Percentiles rank a stretch among this genome's conserved stretches.
Evolutionary conservation across 2,329 filamentous ascomycete genomes (phyloP).

Genomic region (Arthrobotrys musiformis): DNA sequence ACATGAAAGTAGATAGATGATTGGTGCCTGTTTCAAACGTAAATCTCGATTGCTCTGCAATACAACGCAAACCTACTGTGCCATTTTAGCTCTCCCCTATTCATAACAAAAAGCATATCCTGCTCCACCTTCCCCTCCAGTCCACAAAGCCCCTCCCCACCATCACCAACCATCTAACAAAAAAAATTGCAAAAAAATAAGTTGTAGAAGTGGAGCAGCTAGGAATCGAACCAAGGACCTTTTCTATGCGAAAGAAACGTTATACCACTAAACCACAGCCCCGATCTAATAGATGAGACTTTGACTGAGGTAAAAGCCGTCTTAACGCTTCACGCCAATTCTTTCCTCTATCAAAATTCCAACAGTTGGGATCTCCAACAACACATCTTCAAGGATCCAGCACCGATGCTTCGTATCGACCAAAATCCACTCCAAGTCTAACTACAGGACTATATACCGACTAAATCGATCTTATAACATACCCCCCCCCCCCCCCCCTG

Average conservation of each 20-base stretch:
- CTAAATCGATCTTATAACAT: too few species aligned
- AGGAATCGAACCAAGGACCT: constrained; percentile 27
- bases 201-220: constrained; percentile 6
- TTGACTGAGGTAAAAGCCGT: neutral
- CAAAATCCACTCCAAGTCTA: neutral
- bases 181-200: neutral
- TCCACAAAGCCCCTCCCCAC: neutral
- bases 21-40: too few species aligned
- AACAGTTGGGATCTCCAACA: neutral
- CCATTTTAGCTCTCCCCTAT: neutral
- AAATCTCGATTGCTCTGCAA: too few species aligned
- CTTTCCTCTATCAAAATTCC: neutral
- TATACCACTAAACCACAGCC: constrained; percentile 26
- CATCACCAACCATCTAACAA: neutral
- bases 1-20: too few species aligned
- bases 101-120: neutral
- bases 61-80: neutral
- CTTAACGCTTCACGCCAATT: neutral
- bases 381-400: neutral
- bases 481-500: too few species aligned
- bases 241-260: constrained; percentile 28
- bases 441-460: too few species aligned
- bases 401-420: too few species aligned
- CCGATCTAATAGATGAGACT: neutral
- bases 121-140: neutral